Base-by-base conservation (phyloP, 371 early-diverging fungal genomes). In the Mortierella sp. region DNA sequence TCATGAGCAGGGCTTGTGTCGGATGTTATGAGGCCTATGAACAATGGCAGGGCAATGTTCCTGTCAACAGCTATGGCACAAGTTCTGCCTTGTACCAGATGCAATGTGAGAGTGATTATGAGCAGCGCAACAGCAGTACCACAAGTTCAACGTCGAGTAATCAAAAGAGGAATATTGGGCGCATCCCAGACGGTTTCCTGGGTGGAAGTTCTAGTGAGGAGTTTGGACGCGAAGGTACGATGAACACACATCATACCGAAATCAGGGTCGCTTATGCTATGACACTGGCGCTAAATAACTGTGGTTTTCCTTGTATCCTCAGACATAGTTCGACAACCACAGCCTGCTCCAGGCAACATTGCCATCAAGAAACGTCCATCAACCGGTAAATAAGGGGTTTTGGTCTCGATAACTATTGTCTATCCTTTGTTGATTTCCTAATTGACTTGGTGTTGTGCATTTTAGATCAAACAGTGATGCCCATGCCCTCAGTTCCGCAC, bases 401-500 rank as follows among this genome's bases (percentile, higher is more conserved):
- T 3, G 26, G 23, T 42, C n/a, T 19, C 27, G 42, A 47, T 47
- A 14, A 15, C 9, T 47, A n/a, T 8, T 55, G 26, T 11, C 8
- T 21, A 15, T 39, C n/a, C n/a, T n/a, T n/a, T n/a, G n/a, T n/a
- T n/a, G n/a, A 34, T 34, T 34, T 34, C 11, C 34, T 11, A 34
- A 5, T 11, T 34, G 34, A 34, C 34, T 34, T n/a, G 34, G 34
- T 7, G 7, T 34, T 34, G 34, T 34, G 37, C 37, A 34, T 34
- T 7, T 11, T 63, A 64, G 76, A 75, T 15, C 69, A 51, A 48
- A 50, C 56, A 12, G 41, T 56, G 49, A 53, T 73, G 62, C 76
- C 76, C 0, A 75, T 75, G 76, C 64, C 76, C 7, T 69, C 70
- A 37, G 76, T 75, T 12, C 76, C 76, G 6, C 76, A 75, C 42